Evolutionary conservation across 352 stramenopile genomes (phyloP), one percentile per base, ranked within the genome.

Genomic region (Globisporangium iwayamae): DNA sequence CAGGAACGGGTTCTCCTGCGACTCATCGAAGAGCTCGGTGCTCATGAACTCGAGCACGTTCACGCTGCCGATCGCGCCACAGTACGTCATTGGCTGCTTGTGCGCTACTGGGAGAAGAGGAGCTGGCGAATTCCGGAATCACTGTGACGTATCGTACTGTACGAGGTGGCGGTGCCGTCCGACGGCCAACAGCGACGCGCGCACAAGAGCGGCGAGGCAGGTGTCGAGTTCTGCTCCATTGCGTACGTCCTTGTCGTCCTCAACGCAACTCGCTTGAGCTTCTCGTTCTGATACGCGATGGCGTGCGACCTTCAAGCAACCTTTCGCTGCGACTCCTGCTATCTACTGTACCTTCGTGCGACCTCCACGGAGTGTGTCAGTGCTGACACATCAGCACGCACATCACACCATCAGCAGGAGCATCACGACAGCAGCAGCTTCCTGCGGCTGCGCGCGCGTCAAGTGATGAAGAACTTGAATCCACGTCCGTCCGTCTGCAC

Each of bases 1-100:
- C 34, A 90, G 63, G 60, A 81, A 85, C 22, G 81, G 81, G 59
- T 90, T 90, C 67, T 90, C 81, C 65, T 90, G 81, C 60, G 76
- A 75, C 62, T 90, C 81, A 50, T 90, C 81, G 47, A 90, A 90
- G 55, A 90, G 61, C 30, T 90, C 81, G 1, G 75, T 85, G 71
- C 79, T 89, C 72, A 87, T 79, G 53, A 89, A 78, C 54, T 83
- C 71, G 52, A 89, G 62, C 62, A 90, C 79, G 43, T 87, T 88
- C 11, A 90, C 81, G 52, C 70, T 89, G 51, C 81, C 79, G 48
- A 90, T 81, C 14, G 81, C 66, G 46, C 79, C 81, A 48, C 73
- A 87, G 64, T 90, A 90, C 65, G 75, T 66, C 55, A 67, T 70
- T 34, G 25, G 25, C 25, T 28, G 41, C 69, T n/a, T 7, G 47